Evolutionary conservation across 108 stramenopile genomes (phyloP).

Genomic region (Pelagomonas calceolata): DNA sequence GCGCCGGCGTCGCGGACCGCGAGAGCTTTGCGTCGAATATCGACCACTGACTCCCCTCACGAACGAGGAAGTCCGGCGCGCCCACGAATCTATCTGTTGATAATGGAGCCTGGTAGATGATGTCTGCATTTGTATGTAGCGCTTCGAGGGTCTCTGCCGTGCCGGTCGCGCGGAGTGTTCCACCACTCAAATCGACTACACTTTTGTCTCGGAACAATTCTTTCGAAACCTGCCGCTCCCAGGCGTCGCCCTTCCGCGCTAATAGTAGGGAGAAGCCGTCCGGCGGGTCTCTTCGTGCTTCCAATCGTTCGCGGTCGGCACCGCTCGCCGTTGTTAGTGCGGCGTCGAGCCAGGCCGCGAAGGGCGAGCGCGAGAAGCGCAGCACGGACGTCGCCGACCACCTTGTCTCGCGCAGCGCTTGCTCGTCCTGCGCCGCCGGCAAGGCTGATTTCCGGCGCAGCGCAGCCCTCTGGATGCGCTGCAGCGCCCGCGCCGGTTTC

Average conservation of each 20-base stretch:
- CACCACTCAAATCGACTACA: background rate
- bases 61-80: background rate
- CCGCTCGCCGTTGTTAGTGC: no score
- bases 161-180: background rate
- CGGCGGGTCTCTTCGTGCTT: background rate
- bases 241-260: background rate
- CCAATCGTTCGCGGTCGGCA: background rate
- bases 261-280: background rate
- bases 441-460: no score
- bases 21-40: background rate
- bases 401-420: no score
- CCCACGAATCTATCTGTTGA: background rate
- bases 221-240: background rate
- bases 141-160: background rate
- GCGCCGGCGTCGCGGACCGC: background rate
- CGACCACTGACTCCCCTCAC: background rate
- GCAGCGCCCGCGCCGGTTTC: no score
- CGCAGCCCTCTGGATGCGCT: no score
- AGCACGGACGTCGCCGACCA: background rate
- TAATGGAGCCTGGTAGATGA: background rate
- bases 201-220: background rate
- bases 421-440: no score
- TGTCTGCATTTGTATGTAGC: background rate
- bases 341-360: background rate
- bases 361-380: background rate